A percentile compares a stretch with the other conserved stretches of the same genome.
These are phyloP conservation scores for Curvularia lunata DNA, from an alignment of 2,329 filamentous ascomycete genomes.

Conservation along the genomic window DNA sequence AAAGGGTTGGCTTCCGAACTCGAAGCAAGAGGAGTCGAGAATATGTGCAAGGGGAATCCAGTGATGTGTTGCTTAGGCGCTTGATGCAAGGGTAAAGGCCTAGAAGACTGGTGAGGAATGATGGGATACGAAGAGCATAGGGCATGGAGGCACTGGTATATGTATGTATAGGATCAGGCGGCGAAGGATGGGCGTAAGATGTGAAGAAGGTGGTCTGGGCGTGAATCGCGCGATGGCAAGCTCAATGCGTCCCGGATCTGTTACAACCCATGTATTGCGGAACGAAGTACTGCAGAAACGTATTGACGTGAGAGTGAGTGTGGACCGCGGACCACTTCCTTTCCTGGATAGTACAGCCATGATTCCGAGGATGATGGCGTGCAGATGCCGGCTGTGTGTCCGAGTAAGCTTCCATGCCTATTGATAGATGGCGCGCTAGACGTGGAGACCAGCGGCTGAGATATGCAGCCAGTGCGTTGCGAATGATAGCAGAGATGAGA, in stretches of 20 bases:
- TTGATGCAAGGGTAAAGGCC: slow-evolving; percentile 27
- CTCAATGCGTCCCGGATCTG: slow-evolving; percentile 47
- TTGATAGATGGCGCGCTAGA: slow-evolving; percentile 48
- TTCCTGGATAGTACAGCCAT: slow-evolving; percentile 45
- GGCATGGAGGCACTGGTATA: slow-evolving; percentile 42
- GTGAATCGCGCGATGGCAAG: slow-evolving; percentile 47
- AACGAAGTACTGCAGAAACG: slow-evolving; percentile 50
- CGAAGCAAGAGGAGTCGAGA: slow-evolving; percentile 18
- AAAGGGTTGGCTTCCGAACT: slow-evolving; percentile 7
- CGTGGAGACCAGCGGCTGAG: slow-evolving; percentile 41
- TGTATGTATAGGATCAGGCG: slow-evolving; percentile 43
- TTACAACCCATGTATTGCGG: slow-evolving; percentile 48
- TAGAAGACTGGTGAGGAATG: slow-evolving; percentile 36
- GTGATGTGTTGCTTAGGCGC: slow-evolving; percentile 14
- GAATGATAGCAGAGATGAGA: slow-evolving; percentile 50
- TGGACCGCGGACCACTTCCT: slow-evolving; percentile 44
- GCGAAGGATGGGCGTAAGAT: slow-evolving; percentile 32
- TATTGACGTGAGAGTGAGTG: slow-evolving; percentile 50
- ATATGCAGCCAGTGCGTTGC: slow-evolving; percentile 44
- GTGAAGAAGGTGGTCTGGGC: slow-evolving; percentile 37
- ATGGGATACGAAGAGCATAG: slow-evolving; percentile 27
- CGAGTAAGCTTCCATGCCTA: slow-evolving; percentile 48
- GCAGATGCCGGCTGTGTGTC: slow-evolving; percentile 43
- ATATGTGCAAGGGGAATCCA: slow-evolving; percentile 22
- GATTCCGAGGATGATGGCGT: slow-evolving; percentile 46